Base-by-base conservation (phyloP, 2,329 filamentous ascomycete genomes). In the Macrophomina tecta region DNA sequence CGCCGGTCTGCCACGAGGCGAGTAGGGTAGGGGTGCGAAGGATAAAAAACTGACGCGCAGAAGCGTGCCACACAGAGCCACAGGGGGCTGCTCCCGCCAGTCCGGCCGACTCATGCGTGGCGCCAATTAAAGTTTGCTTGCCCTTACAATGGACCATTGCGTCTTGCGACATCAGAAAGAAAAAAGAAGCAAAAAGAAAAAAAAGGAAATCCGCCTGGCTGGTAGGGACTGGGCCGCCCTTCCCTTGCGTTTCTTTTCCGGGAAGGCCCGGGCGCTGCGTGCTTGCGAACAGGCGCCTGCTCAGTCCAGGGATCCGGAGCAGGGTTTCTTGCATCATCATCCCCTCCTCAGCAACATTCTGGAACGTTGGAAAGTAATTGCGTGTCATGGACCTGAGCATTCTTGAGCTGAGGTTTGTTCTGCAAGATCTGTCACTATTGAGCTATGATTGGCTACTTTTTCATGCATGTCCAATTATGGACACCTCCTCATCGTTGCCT, bases 41-140 rank as follows among this genome's bases (percentile, higher is more conserved):
- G 45, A 23, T 14, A n/a, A 11, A 34, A 48, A 62, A 48, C 36
- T 62, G 58, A 62, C 58, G 58, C 58, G 58, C 58, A 62, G 58
- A 49, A 62, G 58, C 58, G 58, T 60, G 58, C 58, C 45, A 61
- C 42, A 30, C 56, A 34, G 42, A 46, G 40, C 56, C 42, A 62
- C 58, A 62, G 38, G 58, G 58, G 58, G 42, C 34, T 48, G 30
- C 42, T 61, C 56, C 40, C 56, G 56, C 14, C 23, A 45, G 12
- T 38, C 42, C 16, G 30, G 56, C 28, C 40, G 23, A 60, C 23
- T 60, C 55, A 60, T 60, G 38, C 5, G n/a, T 23, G 46, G 12
- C 4, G 53, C 30, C 28, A 49, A 62, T 62, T 62, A 62, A 62
- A 45, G 58, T 62, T 62, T 62, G 58, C 45, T 30, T 18, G 9